These are phyloP conservation scores for Leishmania lainsoni DNA, from an alignment of 208 protist species.

Conservation along the genomic window DNA sequence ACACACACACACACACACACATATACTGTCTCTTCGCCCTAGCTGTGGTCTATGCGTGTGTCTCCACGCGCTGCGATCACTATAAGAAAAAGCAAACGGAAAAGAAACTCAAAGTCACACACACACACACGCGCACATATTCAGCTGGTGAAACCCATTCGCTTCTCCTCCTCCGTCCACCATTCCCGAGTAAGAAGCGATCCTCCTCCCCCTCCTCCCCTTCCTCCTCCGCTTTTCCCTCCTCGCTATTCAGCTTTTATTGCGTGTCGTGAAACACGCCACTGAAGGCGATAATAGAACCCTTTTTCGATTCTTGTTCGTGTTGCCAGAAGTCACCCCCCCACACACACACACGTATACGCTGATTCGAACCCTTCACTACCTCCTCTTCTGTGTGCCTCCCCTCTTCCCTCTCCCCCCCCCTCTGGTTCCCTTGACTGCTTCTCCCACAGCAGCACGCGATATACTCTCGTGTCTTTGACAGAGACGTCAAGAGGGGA, in stretches of 20 bases:
- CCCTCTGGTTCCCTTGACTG: not conserved
- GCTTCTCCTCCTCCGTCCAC: not conserved
- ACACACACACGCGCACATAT: not conserved
- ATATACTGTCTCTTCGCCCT: not conserved
- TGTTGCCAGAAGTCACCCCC: not conserved
- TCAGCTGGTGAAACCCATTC: not conserved
- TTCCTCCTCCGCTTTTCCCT: not conserved
- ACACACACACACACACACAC: not conserved
- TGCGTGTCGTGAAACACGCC: not conserved
- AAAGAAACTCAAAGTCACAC: not conserved
- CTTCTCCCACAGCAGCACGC: not conserved
- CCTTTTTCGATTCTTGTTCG: not conserved
- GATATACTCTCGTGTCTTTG: not conserved
- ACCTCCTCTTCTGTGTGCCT: not conserved
- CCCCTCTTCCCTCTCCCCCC: not conserved
- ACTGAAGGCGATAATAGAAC: conserved; percentile 1
- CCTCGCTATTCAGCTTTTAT: not conserved
- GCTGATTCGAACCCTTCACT: not conserved
- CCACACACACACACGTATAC: not conserved
- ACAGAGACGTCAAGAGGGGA: not conserved
- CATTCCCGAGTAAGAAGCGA: not conserved
- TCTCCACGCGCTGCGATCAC: conserved; percentile 3
- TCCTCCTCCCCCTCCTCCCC: not conserved
- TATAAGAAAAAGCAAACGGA: not conserved
- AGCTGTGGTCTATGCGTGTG: not conserved